phyloP scores from a whole-genome alignment of 495 filamentous ascomycete species.

The Sphaerosporella brunnea region DNA sequence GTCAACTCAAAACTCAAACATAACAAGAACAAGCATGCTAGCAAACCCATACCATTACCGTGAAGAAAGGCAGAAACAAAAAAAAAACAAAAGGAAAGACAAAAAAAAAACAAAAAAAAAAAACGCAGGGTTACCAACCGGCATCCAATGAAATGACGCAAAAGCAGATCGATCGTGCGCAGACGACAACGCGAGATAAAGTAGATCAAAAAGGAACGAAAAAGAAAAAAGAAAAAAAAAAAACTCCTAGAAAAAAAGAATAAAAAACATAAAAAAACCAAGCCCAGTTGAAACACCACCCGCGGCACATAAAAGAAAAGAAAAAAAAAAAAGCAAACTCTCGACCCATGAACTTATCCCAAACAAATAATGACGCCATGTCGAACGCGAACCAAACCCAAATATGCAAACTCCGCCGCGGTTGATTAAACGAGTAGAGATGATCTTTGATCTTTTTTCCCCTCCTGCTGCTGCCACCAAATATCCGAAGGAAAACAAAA shows the following conservation, averaged over 20 bases:
- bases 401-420: not conserved
- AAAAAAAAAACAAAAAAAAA: not conserved
- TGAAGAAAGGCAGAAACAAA: not conserved
- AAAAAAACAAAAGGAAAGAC: not conserved
- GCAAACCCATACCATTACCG: too few relatives aligned
- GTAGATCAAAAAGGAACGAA: not conserved
- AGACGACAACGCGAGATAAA: not conserved
- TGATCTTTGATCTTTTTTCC: not conserved
- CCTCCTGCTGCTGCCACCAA: not conserved
- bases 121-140: too few relatives aligned
- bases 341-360: not conserved
- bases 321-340: not conserved
- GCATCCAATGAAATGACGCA: too few relatives aligned
- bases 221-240: not conserved
- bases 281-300: conserved; percentile 20
- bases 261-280: conserved; percentile 21
- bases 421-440: conserved; percentile 2
- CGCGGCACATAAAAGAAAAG: not conserved
- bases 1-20: not conserved
- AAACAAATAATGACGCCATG: not conserved
- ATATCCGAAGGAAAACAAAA: not conserved
- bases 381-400: not conserved
- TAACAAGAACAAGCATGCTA: not conserved
- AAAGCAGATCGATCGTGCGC: too few relatives aligned
- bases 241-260: conserved; percentile 14